Percentiles rank a stretch among this genome's conserved stretches.
These are phyloP conservation scores for Diutina mesorugosa DNA, from an alignment of 1,139 yeast genomes.

Conservation along the genomic window DNA sequence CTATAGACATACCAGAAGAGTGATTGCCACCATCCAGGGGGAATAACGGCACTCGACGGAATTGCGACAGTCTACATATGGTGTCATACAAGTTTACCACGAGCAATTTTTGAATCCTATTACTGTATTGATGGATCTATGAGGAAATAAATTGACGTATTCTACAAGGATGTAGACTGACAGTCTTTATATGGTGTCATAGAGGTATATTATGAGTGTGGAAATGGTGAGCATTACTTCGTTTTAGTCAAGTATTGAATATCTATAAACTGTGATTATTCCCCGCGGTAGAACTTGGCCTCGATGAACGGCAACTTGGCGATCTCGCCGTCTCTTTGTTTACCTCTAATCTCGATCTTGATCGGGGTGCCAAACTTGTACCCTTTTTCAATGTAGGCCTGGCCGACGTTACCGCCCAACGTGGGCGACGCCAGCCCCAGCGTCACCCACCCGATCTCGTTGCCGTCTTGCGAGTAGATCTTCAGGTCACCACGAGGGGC, in stretches of 20 bases:
- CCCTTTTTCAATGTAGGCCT: constrained; percentile 74
- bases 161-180: no score
- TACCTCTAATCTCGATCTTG: constrained; percentile 72
- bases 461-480: constrained; percentile 33
- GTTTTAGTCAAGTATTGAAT: no score
- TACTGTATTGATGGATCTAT: no score
- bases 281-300: constrained; percentile 40
- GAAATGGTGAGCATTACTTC: no score
- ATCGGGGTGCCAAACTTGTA: constrained; percentile 68
- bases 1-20: constrained; percentile 46
- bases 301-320: constrained; percentile 77
- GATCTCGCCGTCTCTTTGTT: constrained; percentile 60
- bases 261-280: no score
- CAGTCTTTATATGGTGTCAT: no score
- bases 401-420: constrained; percentile 79
- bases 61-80: no score
- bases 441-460: constrained; percentile 61
- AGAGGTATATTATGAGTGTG: no score
- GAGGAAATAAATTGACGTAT: no score
- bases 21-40: constrained; percentile 70
- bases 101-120: no score
- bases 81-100: no score
- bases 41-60: no score
- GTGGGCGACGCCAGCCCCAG: constrained; percentile 91
- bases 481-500: constrained; percentile 84